Base-by-base conservation (phyloP, 345 rosid genomes). In the Citrus sinensis region DNA sequence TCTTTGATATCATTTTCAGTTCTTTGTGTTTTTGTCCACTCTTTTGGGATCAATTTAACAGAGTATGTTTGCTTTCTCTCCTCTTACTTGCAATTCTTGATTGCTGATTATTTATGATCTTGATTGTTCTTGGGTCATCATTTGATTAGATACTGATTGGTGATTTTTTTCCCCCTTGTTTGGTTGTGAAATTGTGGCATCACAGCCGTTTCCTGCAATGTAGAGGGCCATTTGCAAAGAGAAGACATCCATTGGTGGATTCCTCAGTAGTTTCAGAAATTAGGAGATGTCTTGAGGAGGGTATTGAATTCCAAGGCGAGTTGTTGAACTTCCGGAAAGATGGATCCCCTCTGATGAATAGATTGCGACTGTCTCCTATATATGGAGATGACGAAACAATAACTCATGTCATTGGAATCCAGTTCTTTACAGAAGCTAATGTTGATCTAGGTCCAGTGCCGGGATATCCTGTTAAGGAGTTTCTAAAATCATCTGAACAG, bases 171-270 rank as follows among this genome's bases (percentile, higher is more conserved):
- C 13, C 17, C 51, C 51, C 51, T 13, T 3, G 17, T 46, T n/a
- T 71, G 62, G 20, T 80, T 78, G 83, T 86, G 75, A 76, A 51
- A 59, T 76, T 67, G 55, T 76, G 42, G 64, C 34, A 56, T 60
- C 84, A 81, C 97, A 92, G 95, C 86, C 92, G 97, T 30, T 94
- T 92, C 89, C 84, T 92, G 86, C 98, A 94, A 80, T 94, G 90
- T 82, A 88, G 97, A 86, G 97, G 98, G 56, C 97, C 95, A 42
- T 94, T 94, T 88, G 97, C 98, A 35, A 94, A 94, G 84, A 85
- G 97, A 83, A 89, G 97, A 83, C 98, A 94, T 73, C 95, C 95
- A 34, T 77, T 89, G 80, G 97, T 93, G 66, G 98, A 93, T 79
- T 92, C 98, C 29, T 65, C 89, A 0, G 86, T 90, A 67, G 92